These are phyloP conservation scores for Hanseniaspora clermontiae DNA, from an alignment of 805 yeast species.

Conservation along the genomic window DNA sequence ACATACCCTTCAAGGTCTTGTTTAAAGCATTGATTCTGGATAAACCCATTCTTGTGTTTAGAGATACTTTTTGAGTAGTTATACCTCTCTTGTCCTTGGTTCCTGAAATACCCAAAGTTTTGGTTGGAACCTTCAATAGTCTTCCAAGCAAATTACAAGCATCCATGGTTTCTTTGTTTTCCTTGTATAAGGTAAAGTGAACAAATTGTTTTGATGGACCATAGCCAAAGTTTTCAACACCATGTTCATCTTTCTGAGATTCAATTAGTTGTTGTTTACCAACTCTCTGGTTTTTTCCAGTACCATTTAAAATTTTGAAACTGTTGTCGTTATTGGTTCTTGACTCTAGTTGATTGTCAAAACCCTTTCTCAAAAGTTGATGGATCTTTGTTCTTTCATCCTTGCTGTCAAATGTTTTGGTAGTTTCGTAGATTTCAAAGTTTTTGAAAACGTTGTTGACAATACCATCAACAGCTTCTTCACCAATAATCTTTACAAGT, in stretches of 20 bases:
- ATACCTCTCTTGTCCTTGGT: conserved; percentile 95
- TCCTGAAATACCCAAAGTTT: conserved; percentile 70
- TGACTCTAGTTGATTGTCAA: conserved; percentile 64
- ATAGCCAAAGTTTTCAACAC: conserved; percentile 53
- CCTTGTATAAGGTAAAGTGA: conserved; percentile 76
- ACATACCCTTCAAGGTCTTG: conserved; percentile 60
- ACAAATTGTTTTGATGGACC: conserved; percentile 60
- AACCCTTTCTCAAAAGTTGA: conserved; percentile 59
- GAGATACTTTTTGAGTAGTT: conserved; percentile 71
- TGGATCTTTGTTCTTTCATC: conserved; percentile 67
- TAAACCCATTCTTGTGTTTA: conserved; percentile 48
- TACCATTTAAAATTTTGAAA: conserved; percentile 48
- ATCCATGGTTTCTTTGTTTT: conserved; percentile 96
- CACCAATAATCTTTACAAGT: conserved; percentile 46
- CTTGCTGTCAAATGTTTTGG: conserved; percentile 49
- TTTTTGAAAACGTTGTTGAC: conserved; percentile 38
- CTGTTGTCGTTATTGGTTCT: conserved; percentile 57
- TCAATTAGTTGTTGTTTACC: conserved; percentile 29
- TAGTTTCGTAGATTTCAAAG: conserved; percentile 48
- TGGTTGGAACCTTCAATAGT: conserved; percentile 61
- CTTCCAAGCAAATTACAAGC: conserved; percentile 65
- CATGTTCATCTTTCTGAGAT: conserved; percentile 32
- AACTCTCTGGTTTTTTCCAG: conserved; percentile 29
- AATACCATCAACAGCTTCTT: conserved; percentile 44
- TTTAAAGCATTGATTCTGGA: conserved; percentile 69